Base-by-base conservation (phyloP, 345 rosid species). In the Eucalyptus marginata region DNA sequence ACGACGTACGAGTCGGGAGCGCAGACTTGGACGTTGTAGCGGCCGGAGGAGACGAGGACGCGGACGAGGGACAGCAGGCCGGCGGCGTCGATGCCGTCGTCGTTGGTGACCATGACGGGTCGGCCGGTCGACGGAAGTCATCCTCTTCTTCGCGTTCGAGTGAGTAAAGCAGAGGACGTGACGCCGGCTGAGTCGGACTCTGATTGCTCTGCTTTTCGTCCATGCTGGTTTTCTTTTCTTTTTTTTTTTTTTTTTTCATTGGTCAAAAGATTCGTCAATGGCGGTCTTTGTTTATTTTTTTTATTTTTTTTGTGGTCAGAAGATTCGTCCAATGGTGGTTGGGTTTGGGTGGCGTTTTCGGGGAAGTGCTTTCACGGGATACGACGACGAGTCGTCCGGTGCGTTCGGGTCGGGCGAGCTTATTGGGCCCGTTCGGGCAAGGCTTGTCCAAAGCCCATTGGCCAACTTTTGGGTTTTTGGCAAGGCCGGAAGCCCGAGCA, bases 11-110 rank as follows among this genome's bases (percentile, higher is more conserved):
- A 92, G 90, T 95, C 97, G 80, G 99, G 99, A 7, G 99, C 98
- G 91, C 98, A 97, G 86, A 97, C 98, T 44, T 93, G 95, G 89
- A 97, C 93, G 15, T 91, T 85, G 94, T 91, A 96, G 91, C 91
- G 95, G 68, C 92, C 88, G 90, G 97, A 85, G 88, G 99, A 91
- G 94, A 95, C 93, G 22, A 97, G 96, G 91, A 93, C 96, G 58
- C 90, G 89, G 89, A 96, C 98, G 8, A 96, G 95, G 49, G 98
- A 87, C 7, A 91, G 93, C n/a, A 97, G 90, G 47, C 99, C 99
- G 11, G 98, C 95, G 3, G 98, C 99, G 90, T 96, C 98, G 59
- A 97, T 96, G 10, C 99, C 99, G 92, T 97, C 99, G 92, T 97
- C 99, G 93, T 96, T 97, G 25, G 99, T 96, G 89, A 97, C 90